Evolutionary conservation across 768 basidiomycete genomes (phyloP).

Genomic region (Termitomyces sp.): DNA sequence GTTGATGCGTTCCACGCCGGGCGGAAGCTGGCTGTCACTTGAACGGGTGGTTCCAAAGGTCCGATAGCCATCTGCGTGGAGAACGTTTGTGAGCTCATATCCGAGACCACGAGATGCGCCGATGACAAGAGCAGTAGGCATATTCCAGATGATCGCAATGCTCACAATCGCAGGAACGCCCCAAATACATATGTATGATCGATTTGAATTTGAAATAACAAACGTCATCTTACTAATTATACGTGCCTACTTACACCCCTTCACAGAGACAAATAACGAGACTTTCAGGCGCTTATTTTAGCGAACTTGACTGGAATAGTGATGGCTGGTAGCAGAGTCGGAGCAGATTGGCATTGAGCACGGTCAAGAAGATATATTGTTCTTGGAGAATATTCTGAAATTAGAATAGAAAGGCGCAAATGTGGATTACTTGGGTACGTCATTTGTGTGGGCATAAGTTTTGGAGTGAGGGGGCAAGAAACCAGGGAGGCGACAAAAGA

Average conservation of each 20-base stretch:
- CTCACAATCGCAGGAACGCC: neutral
- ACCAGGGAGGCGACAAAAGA: too few relatives aligned
- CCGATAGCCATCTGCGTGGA: constrained; percentile 18
- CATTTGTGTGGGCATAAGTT: too few relatives aligned
- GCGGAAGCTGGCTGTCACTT: constrained; percentile 18
- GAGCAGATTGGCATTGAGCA: too few relatives aligned
- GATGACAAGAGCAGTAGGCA: constrained; percentile 29
- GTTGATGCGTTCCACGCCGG: constrained; percentile 28
- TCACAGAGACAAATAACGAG: neutral
- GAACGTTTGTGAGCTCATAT: constrained; percentile 25
- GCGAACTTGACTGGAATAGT: neutral
- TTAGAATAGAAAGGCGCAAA: too few relatives aligned
- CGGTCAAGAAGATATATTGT: too few relatives aligned
- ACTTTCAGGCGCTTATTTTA: neutral
- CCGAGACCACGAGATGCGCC: constrained; percentile 42
- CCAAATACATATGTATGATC: neutral
- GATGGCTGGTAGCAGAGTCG: too few relatives aligned
- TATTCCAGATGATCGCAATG: neutral
- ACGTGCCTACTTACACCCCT: neutral
- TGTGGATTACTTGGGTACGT: too few relatives aligned
- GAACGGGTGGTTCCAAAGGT: constrained; percentile 36
- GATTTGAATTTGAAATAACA: neutral
- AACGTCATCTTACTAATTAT: neutral
- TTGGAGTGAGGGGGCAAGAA: too few relatives aligned
- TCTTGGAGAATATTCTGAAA: too few relatives aligned